phyloP scores from a whole-genome alignment of 1,284 basidiomycete species.

The Ceratobasidium papillatum region DNA sequence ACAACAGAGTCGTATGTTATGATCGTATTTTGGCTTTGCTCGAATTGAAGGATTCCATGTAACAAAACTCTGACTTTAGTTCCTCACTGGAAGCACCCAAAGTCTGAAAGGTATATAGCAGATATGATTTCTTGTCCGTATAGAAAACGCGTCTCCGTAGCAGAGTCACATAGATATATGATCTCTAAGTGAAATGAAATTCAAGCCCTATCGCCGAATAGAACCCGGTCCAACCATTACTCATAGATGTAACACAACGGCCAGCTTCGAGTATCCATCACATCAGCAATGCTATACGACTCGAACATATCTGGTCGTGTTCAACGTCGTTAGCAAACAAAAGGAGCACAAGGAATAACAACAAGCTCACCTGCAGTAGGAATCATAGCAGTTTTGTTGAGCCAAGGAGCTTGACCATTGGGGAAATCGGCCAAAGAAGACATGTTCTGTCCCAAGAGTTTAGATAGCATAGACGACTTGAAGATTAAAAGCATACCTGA shows the following conservation, averaged over 20 bases:
- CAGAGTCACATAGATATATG: too few relatives aligned
- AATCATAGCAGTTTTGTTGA: constrained; percentile 14
- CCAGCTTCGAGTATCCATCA: constrained; percentile 26
- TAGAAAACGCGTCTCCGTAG: too few relatives aligned
- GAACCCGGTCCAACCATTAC: background rate
- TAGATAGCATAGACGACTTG: background rate
- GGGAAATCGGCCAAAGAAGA: background rate
- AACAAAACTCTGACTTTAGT: too few relatives aligned
- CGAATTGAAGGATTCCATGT: too few relatives aligned
- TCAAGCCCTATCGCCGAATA: too few relatives aligned
- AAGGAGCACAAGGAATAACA: too few relatives aligned
- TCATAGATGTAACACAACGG: constrained; percentile 27
- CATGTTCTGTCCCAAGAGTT: background rate
- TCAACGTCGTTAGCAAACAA: background rate
- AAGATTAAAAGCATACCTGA: background rate
- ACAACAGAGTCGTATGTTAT: too few relatives aligned
- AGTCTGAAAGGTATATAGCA: too few relatives aligned
- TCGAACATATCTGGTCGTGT: background rate
- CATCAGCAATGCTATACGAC: background rate
- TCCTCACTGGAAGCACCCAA: too few relatives aligned
- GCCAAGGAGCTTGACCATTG: constrained; percentile 22
- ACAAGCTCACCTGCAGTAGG: constrained; percentile 16
- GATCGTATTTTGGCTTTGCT: too few relatives aligned
- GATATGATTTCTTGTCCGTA: too few relatives aligned
- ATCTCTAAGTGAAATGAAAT: too few relatives aligned